Percentiles rank a stretch among this genome's conserved stretches.
Conservation (phyloP, 257 asterid species). For the Solanum lycopersicoides region DNA sequence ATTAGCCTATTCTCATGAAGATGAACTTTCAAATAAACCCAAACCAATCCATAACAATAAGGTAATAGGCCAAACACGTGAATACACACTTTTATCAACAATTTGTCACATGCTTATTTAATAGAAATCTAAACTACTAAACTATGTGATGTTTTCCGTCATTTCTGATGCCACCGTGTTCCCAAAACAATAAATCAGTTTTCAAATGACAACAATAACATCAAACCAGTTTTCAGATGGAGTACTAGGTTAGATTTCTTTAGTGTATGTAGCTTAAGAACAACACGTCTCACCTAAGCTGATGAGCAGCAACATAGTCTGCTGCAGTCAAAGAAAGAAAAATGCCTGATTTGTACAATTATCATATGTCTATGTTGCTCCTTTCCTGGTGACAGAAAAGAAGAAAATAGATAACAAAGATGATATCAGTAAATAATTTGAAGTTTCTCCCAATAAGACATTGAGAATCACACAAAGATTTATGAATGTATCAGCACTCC, state of each 20-base stretch:
- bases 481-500: too few relatives aligned
- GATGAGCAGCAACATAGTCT: constrained; percentile 92
- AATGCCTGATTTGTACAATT: constrained; percentile 23
- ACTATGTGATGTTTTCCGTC: background rate
- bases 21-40: too few relatives aligned
- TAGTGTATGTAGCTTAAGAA: background rate
- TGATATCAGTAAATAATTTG: background rate
- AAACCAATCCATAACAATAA: too few relatives aligned
- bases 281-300: constrained; percentile 49
- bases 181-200: background rate
- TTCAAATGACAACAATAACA: background rate
- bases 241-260: background rate
- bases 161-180: background rate
- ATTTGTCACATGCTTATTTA: too few relatives aligned
- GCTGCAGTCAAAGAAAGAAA: constrained; percentile 23
- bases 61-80: too few relatives aligned
- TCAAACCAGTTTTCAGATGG: background rate
- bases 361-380: background rate
- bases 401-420: background rate
- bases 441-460: background rate
- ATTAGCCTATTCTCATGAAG: too few relatives aligned
- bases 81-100: too few relatives aligned
- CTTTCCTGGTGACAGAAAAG: background rate
- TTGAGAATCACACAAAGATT: too few relatives aligned
- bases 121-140: too few relatives aligned